These are phyloP conservation scores for Paspalum notatum DNA, from an alignment of 176 grass and related monocot species.

Conservation along the genomic window DNA sequence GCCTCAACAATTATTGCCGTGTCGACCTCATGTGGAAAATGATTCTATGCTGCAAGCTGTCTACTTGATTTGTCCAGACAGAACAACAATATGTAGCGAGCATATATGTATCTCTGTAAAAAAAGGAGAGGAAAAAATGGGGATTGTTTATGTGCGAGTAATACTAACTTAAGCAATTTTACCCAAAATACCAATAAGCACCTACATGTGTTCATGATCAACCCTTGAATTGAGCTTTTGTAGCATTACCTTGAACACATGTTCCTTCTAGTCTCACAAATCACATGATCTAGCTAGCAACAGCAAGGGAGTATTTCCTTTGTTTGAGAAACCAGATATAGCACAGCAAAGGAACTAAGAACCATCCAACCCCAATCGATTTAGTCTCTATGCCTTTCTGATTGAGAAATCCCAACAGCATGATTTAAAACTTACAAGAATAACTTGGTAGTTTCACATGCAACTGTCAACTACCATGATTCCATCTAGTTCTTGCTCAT, in stretches of 20 bases:
- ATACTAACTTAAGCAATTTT: not conserved
- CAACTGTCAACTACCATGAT: not conserved
- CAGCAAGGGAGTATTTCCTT: not conserved
- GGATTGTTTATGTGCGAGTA: not conserved
- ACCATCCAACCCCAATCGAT: not conserved
- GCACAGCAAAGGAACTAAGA: not conserved
- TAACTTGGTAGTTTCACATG: not conserved
- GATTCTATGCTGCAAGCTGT: not conserved
- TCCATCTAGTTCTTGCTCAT: not conserved
- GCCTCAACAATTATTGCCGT: too few relatives aligned
- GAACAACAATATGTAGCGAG: not conserved
- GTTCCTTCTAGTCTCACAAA: not conserved
- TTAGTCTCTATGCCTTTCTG: not conserved
- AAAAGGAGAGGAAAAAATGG: not conserved
- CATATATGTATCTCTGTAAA: not conserved
- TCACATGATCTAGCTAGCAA: not conserved
- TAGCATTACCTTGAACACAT: not conserved
- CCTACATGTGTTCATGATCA: not conserved
- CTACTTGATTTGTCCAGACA: not conserved
- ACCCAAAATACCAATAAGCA: not conserved
- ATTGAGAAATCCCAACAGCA: not conserved
- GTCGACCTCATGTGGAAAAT: not conserved
- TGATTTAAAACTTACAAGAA: not conserved
- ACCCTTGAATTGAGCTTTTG: not conserved
- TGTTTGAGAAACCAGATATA: not conserved